phyloP scores from a whole-genome alignment of 2,329 filamentous ascomycete genomes.

The Aspergillus udagawae region DNA sequence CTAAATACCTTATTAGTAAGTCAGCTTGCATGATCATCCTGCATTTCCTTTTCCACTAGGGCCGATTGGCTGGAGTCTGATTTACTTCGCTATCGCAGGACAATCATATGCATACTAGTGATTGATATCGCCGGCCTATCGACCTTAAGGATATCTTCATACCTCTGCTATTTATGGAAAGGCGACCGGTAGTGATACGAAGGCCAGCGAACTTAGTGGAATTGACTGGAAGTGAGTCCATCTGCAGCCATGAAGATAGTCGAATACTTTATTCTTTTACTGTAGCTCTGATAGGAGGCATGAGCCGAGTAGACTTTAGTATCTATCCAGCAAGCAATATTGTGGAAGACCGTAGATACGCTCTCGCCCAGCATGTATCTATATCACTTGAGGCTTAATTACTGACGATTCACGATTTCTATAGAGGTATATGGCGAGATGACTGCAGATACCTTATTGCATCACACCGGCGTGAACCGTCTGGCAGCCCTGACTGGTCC shows the following conservation, averaged over 20 bases:
- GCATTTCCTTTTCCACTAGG: too few relatives aligned
- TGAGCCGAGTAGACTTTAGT: neutral
- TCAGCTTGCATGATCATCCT: too few relatives aligned
- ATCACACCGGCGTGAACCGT: conserved; percentile 13
- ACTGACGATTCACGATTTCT: neutral
- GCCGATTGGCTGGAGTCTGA: too few relatives aligned
- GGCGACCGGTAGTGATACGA: too few relatives aligned
- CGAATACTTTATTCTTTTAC: neutral
- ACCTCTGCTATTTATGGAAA: too few relatives aligned
- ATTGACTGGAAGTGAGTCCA: too few relatives aligned
- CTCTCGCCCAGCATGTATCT: neutral
- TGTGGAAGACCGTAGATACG: neutral
- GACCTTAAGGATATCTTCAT: too few relatives aligned
- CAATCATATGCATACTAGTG: too few relatives aligned
- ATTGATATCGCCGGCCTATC: too few relatives aligned
- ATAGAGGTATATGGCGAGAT: neutral
- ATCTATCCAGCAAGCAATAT: neutral
- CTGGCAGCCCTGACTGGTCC: conserved; percentile 2
- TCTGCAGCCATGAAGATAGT: neutral
- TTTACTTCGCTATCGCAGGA: too few relatives aligned
- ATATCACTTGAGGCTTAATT: neutral
- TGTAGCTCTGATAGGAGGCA: neutral
- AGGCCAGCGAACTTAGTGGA: too few relatives aligned
- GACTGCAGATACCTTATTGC: neutral
- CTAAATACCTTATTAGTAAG: too few relatives aligned